Evolutionary conservation across 768 basidiomycete species (phyloP), one percentile per base, ranked within the genome.

Genomic region (Tulasnella sp.): DNA sequence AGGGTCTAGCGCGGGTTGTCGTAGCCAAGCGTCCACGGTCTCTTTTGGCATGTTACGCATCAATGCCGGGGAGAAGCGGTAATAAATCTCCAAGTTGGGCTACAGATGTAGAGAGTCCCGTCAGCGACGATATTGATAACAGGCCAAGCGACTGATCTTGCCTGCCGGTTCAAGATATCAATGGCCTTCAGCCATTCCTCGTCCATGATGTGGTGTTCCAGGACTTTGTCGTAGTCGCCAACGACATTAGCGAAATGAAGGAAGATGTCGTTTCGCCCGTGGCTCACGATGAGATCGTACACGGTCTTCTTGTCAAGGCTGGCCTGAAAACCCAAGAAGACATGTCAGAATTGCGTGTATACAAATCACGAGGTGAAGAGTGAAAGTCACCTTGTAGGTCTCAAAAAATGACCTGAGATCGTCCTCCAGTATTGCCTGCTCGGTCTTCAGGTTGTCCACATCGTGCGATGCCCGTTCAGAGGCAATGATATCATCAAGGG

Each of bases 161-260:
- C 91, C 80, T 96, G 92, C 49, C 90, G 80, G 66, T 81, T 93
- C 61, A 97, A 80, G n/a, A 85, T 78, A 59, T 91, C 87, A 57
- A 98, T 85, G 0, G 91, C 93, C 66, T 90, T 87, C 17, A 75
- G 62, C 94, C 94, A 98, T 60, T 91, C 79, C 69, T 94, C 92
- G 69, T 96, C 89, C 57, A 88, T 75, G 42, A 98, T 76, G 85
- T 89, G 94, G 68, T 98, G 85, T 64, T 90, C 88, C 9, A 93
- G 80, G 10, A 98, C 91, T 10, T 88, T 82, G 60, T 80, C 82
- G 66, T 77, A 78, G 70, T 98, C 93, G 15, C 86, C 85, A 44
- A 93, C 78, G 17, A 81, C 74, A 2, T 80, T 80, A 4, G 96
- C 94, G 68, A 82, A 98, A 71, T 88, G 85, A 9, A 99, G 76